These are phyloP conservation scores for Colletotrichum viniferum DNA, from an alignment of 2,329 filamentous ascomycete species.

Conservation along the genomic window DNA sequence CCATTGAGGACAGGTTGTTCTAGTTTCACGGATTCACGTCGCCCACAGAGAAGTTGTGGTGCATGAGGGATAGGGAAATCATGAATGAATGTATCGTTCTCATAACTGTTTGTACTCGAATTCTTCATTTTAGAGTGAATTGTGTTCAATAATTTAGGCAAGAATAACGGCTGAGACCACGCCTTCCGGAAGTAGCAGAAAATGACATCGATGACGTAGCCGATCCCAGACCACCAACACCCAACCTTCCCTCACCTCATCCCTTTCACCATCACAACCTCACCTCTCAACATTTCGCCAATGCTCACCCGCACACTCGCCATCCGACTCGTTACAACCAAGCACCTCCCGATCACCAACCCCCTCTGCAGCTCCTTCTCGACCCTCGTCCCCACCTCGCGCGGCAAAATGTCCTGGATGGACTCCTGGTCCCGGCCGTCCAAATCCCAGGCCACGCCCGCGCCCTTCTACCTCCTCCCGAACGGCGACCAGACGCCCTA, in stretches of 20 bases:
- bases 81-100: background rate
- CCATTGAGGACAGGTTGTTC: background rate
- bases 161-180: background rate
- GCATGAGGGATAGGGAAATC: rapidly evolving
- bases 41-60: background rate
- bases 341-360: too few relatives aligned
- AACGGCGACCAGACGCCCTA: slow-evolving; percentile 55
- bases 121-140: background rate
- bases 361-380: background rate
- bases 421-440: slow-evolving; percentile 44
- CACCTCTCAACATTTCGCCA: background rate
- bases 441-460: slow-evolving; percentile 47
- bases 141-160: background rate
- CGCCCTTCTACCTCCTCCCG: slow-evolving; percentile 57
- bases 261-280: background rate
- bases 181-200: background rate
- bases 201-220: slow-evolving; percentile 21
- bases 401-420: slow-evolving; percentile 43
- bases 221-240: background rate
- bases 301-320: background rate
- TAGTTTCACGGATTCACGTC: background rate
- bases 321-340: background rate
- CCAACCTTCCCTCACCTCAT: background rate
- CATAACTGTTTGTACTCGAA: too few relatives aligned
- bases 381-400: background rate